phyloP scores from a whole-genome alignment of 352 stramenopile genomes.

The Saprolegnia parasitica region DNA sequence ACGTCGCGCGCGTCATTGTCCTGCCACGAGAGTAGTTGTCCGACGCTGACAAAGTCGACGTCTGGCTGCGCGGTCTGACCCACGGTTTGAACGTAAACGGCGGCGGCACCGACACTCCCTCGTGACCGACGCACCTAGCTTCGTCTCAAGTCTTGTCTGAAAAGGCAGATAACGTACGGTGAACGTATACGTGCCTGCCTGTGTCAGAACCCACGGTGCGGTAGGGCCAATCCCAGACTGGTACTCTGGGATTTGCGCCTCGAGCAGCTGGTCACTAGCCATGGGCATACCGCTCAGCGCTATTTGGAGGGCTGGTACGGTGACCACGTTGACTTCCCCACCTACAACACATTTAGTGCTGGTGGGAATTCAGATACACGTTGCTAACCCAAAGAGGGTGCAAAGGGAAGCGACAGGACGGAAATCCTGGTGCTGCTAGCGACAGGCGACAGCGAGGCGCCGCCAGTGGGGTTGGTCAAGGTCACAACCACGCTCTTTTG shows the following conservation, averaged over 20 bases:
- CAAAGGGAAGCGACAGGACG: not conserved
- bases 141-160: not conserved
- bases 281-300: slow-evolving; percentile 3
- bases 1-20: slow-evolving; percentile 40
- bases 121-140: slow-evolving; percentile 19
- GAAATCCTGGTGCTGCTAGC: not conserved
- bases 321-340: slow-evolving; percentile 57
- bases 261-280: slow-evolving; percentile 41
- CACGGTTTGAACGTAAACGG: slow-evolving; percentile 39
- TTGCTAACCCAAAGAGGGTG: not conserved
- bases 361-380: not conserved
- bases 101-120: slow-evolving; percentile 27
- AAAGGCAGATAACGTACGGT: slow-evolving; percentile 31
- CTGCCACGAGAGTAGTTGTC: slow-evolving; percentile 35
- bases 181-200: slow-evolving; percentile 40
- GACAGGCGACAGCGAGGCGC: not conserved
- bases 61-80: slow-evolving; percentile 45
- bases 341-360: not conserved
- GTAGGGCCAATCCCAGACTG: slow-evolving; percentile 53
- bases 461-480: not conserved
- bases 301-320: not conserved
- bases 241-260: slow-evolving; percentile 42
- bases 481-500: not conserved
- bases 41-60: slow-evolving; percentile 45
- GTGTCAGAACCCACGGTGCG: slow-evolving; percentile 38